Conservation (phyloP, 306 rosid genomes). For the Biancaea sappan region DNA sequence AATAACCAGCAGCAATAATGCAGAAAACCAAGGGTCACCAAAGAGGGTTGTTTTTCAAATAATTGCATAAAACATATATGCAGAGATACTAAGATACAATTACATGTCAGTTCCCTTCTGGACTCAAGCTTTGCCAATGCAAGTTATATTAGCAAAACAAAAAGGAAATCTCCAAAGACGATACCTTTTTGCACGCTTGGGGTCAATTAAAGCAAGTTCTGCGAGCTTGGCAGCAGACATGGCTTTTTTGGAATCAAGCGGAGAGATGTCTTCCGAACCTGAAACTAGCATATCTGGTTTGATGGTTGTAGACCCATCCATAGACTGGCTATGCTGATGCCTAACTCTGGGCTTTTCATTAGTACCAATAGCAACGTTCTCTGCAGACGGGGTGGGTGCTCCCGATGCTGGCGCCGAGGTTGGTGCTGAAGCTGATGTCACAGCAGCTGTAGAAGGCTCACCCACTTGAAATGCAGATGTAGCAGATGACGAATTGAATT, state of each 20-base stretch:
- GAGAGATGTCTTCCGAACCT: conserved; percentile 69
- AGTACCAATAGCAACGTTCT: conserved; percentile 41
- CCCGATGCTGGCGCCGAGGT: conserved; percentile 36
- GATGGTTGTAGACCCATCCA: conserved; percentile 91
- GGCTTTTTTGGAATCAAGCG: conserved; percentile 78
- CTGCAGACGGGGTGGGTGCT: conserved; percentile 47
- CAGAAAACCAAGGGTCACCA: neutral
- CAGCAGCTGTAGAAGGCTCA: conserved; percentile 55
- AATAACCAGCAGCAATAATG: neutral
- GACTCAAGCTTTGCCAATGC: neutral
- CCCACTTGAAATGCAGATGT: conserved; percentile 70
- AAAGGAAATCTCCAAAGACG: conserved; percentile 1
- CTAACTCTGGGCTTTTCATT: conserved; percentile 82
- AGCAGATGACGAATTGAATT: conserved; percentile 82
- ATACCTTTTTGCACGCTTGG: conserved; percentile 96
- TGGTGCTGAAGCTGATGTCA: conserved; percentile 12
- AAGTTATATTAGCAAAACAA: neutral
- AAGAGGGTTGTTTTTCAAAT: neutral
- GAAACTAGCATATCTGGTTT: conserved; percentile 80
- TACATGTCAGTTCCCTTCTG: neutral
- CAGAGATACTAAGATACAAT: neutral
- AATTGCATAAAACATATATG: neutral
- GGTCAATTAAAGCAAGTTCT: conserved; percentile 88
- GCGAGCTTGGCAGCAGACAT: conserved; percentile 90
- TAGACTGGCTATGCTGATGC: conserved; percentile 97